Evolutionary conservation across 495 filamentous ascomycete species (phyloP).

Genomic region (Aspergillus mulundensis): DNA sequence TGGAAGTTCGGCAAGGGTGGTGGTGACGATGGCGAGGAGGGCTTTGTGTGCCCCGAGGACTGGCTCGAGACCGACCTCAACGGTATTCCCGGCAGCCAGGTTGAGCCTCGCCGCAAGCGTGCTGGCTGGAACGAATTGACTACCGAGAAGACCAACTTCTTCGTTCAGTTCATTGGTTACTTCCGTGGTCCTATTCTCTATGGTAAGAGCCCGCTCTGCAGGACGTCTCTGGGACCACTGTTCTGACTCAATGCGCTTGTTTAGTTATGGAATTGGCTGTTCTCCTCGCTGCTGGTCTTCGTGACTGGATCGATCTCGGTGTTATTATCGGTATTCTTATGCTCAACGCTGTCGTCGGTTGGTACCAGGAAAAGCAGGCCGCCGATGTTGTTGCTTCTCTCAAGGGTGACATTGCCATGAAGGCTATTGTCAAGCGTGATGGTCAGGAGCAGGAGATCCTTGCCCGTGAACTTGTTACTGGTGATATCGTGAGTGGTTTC

Average conservation of each 20-base stretch:
- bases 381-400: slow-evolving; percentile 76
- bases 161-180: slow-evolving; percentile 72
- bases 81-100: slow-evolving; percentile 55
- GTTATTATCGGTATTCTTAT: slow-evolving; percentile 79
- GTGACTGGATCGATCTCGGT: slow-evolving; percentile 81
- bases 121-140: slow-evolving; percentile 71
- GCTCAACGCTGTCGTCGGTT: slow-evolving; percentile 77
- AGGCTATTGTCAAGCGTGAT: slow-evolving; percentile 65
- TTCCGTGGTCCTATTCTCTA: slow-evolving; percentile 83
- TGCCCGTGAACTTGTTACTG: slow-evolving; percentile 74
- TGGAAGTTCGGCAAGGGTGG: slow-evolving; percentile 52
- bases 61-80: slow-evolving; percentile 70
- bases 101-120: slow-evolving; percentile 62
- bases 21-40: slow-evolving; percentile 30
- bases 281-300: slow-evolving; percentile 71
- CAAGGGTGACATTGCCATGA: slow-evolving; percentile 84
- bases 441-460: slow-evolving; percentile 68
- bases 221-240: background rate
- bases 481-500: slow-evolving; percentile 64
- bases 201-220: slow-evolving; percentile 45
- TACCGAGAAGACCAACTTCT: slow-evolving; percentile 73
- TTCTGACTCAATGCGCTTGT: slow-evolving; percentile 7
- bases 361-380: slow-evolving; percentile 85
- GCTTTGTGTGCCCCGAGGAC: slow-evolving; percentile 60
- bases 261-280: slow-evolving; percentile 84